Conservation (phyloP, 192 early-diverging fungal genomes). For the Linnemannia hyalina region DNA sequence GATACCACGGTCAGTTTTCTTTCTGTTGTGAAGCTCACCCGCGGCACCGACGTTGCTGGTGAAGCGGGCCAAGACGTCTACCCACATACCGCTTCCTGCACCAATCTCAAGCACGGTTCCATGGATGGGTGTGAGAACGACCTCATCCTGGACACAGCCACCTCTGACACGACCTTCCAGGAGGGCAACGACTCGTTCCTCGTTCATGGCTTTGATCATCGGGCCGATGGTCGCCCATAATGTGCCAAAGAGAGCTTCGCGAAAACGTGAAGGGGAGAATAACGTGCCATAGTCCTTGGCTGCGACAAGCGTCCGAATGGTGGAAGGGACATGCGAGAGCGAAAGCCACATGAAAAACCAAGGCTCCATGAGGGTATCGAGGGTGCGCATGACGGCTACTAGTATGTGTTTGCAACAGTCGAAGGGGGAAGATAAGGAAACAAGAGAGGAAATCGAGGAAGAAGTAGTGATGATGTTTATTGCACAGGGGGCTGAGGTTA, state of each 20-base stretch:
- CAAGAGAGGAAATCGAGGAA: no score
- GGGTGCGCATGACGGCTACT: background rate
- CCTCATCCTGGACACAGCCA: conserved; percentile 5
- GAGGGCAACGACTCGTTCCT: conserved; percentile 10
- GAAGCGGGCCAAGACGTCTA: conserved; percentile 20
- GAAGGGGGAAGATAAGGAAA: no score
- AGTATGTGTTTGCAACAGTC: background rate
- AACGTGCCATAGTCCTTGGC: conserved; percentile 20
- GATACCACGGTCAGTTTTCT: conserved; percentile 2
- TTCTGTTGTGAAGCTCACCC: background rate
- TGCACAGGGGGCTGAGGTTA: no score
- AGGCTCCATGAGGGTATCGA: background rate
- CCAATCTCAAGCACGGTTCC: conserved; percentile 21
- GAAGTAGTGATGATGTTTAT: no score
- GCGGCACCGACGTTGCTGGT: background rate
- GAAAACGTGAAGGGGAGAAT: conserved; percentile 12
- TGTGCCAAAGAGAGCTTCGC: conserved; percentile 16
- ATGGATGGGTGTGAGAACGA: conserved; percentile 11
- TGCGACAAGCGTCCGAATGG: background rate
- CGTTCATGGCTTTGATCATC: background rate
- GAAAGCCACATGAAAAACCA: conserved; percentile 15
- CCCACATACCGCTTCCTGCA: conserved; percentile 23
- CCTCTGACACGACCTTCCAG: conserved; percentile 13
- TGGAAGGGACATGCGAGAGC: conserved; percentile 4
- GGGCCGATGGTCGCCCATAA: conserved; percentile 14